Base-by-base conservation (phyloP, 441 rosid species). In the Croton laevigatus region DNA sequence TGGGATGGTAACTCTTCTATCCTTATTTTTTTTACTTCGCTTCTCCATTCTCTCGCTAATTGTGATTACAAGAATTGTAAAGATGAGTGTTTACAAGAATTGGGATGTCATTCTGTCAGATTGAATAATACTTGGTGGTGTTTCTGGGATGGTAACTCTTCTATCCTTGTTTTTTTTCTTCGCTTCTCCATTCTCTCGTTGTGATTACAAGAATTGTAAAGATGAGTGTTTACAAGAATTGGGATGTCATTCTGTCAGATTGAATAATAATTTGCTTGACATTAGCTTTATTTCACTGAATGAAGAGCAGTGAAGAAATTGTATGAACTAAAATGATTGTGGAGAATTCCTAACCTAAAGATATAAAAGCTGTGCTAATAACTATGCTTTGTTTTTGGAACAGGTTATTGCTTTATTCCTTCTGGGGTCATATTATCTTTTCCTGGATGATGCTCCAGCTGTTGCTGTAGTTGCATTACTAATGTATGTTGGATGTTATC, bases 401-500 rank as follows among this genome's bases (percentile, higher is more conserved):
- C 84, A 93, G 99, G 89, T 86, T 68, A 37, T 91, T 70, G 88
- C 99, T 34, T 81, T 91, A 73, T 83, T 93, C 82, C 98, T 95
- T 69, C 81, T 95, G 76, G 99, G 98, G 19, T 95, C 99, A 17
- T 95, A 93, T 79, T 95, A 95, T 81, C 81, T 88, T 65, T 87
- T 87, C 84, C 86, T 91, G 78, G 87, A 83, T 61, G 63, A 77
- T 76, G 84, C 74, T 65, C 85, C 99, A 3, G 78, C 75, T 66
- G 70, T 89, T 60, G 97, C 98, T 63, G 98, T 95, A 46, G 87
- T 59, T 72, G 94, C 93, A 34, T 81, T 95, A 81, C 88, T 93
- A 57, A 69, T 93, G 58, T 95, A 95, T 79, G 98, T 91, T 55
- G 99, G 99, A 7, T 93, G 99, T 76, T 95, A 95, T 81, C 99